Evolutionary conservation across 2,329 filamentous ascomycete species (phyloP), one percentile per base, ranked within the genome.

Genomic region (Phialophora tarda): DNA sequence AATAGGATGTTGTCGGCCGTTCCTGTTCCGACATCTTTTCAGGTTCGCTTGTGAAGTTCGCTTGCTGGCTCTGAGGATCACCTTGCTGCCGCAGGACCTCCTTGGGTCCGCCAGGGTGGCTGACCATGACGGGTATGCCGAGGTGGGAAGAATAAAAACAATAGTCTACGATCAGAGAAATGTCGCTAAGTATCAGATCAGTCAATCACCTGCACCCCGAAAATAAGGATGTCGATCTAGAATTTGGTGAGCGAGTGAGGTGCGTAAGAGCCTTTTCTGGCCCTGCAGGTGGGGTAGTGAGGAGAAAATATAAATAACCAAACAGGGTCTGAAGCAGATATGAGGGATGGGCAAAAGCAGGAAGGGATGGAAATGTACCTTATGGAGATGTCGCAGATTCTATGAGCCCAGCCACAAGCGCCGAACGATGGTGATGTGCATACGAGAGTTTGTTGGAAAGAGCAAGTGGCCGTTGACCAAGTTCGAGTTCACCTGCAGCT

Each of bases 11-110:
- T 21, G 59, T 59, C 30, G 67, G 58, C 48, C 53, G 56, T 62
- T 66, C 78, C 77, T 38, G 30, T 41, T 51, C 47, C 38, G 47
- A 74, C 80, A 77, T 28, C 74, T 48, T 63, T 59, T 59, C 23
- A 26, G 62, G 44, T 12, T 68, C 62, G 51, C 50, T 51, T 38
- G 50, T 65, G 21, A 61, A 26, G 26, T n/a, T 21, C 7, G 59
- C 21, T 34, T 32, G 28, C 26, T 50, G 57, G 26, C 17, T 28
- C n/a, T 61, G 48, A 63, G 62, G 54, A 24, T 64, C 50, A 54
- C 38, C 51, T 23, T 38, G 21, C 4, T 50, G 8, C 26, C 32
- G 21, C 14, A 44, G 23, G 23, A 47, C 47, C 50, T 65, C 32
- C 12, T 17, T 11, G 23, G 62, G 47, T 44, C 48, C 30, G 51